Evolutionary conservation across 1,284 basidiomycete genomes (phyloP), one percentile per base, ranked within the genome.

Genomic region (Cryptococcus floricola): DNA sequence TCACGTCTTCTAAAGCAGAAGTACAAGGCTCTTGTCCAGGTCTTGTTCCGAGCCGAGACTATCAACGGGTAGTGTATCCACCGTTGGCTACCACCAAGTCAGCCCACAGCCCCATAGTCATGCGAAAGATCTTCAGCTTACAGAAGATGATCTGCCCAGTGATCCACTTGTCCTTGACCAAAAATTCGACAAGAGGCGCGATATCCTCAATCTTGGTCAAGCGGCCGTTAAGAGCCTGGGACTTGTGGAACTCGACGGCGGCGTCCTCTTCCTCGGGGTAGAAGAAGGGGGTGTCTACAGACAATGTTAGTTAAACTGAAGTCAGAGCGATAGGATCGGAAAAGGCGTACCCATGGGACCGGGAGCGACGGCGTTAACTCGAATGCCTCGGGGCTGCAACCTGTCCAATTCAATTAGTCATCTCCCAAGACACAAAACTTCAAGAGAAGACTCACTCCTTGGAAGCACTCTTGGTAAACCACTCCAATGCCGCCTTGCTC

Each of bases 401-500:
- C 48, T 50, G 31, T 38, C 7, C 18, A 12, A 2, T 8, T 10
- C 1, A 18, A 19, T n/a, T 16, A n/a, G 31, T 50, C 34, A 39
- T 19, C 12, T 27, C 25, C 31, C 31, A 6, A 34, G 31, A 6
- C 7, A 34, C 31, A 8, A 34, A 2, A 7, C 10, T 1, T 6
- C 2, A 1, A 39, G 7, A n/a, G 1, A 13, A 19, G 23, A 47
- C 38, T 31, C 8, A 42, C 31, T 63, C 64, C 53, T 65, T 63
- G 16, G 61, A 59, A 4, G 60, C 61, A 0, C 57, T 54, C 55
- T 63, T 65, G 44, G 60, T 61, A 58, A 63, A 65, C 58, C 59
- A 65, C 58, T 65, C 64, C 9, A 63, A 61, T 3, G 64, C 59
- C 38, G 64, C 61, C 56, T 65, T 65, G 54, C 52, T 56, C 18